Evolutionary conservation across 768 basidiomycete species (phyloP).

Genomic region (Amanita muscaria): DNA sequence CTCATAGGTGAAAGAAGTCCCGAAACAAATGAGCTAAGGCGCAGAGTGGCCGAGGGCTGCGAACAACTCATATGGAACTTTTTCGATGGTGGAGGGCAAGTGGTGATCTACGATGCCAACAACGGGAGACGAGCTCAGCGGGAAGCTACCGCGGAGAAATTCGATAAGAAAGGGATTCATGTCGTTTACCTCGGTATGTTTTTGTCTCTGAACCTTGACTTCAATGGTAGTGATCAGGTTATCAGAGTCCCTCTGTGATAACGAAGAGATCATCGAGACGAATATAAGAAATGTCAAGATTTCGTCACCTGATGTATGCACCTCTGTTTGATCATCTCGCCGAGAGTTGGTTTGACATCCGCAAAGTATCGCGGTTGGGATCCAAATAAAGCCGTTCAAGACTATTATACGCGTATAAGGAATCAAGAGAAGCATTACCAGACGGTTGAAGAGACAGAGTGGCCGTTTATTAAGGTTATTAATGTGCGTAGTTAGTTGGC

Average conservation of each 20-base stretch:
- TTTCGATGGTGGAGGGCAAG: conserved; percentile 83
- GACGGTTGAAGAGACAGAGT: conserved; percentile 82
- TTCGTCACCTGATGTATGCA: conserved; percentile 91
- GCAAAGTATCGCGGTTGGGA: conserved; percentile 88
- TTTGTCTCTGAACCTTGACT: neutral
- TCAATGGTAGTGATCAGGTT: neutral
- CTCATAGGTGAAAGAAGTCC: conserved; percentile 61
- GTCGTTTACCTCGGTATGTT: conserved; percentile 82
- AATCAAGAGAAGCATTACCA: conserved; percentile 87
- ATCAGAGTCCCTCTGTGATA: conserved; percentile 84
- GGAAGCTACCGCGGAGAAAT: conserved; percentile 71
- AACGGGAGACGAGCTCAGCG: conserved; percentile 70
- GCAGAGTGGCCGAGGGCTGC: conserved; percentile 70
- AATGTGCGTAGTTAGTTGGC: conserved; percentile 62
- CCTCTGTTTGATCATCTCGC: no score
- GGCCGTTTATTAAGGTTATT: conserved; percentile 91
- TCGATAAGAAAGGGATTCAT: conserved; percentile 80
- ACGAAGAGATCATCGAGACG: conserved; percentile 84
- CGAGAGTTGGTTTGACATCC: neutral
- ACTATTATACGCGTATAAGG: conserved; percentile 84
- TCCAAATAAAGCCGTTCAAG: conserved; percentile 83
- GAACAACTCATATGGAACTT: conserved; percentile 86
- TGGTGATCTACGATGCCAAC: conserved; percentile 98
- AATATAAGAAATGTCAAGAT: conserved; percentile 98
- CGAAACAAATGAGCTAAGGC: conserved; percentile 72